phyloP scores from a whole-genome alignment of 2,329 filamentous ascomycete genomes.

The Bertia moriformis region DNA sequence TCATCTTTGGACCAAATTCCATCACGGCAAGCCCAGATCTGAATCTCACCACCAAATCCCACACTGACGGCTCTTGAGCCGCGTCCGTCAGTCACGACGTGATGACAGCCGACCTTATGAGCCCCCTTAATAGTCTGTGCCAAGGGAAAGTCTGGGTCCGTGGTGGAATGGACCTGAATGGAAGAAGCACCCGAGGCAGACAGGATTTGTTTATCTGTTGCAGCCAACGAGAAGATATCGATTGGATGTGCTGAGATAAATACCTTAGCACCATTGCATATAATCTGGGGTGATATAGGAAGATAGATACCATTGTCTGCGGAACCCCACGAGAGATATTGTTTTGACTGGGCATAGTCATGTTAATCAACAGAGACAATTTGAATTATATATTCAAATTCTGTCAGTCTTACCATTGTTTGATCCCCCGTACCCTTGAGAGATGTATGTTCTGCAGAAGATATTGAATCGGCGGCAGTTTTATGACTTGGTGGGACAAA shows the following conservation, averaged over 20 bases:
- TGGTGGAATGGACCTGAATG: constrained; percentile 67
- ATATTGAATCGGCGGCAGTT: too few species aligned
- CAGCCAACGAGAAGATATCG: constrained; percentile 72
- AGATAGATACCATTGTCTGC: constrained; percentile 65
- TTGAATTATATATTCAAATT: not conserved
- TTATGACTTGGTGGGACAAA: too few species aligned
- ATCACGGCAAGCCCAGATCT: constrained; percentile 58
- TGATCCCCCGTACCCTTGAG: not conserved
- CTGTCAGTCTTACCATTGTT: not conserved
- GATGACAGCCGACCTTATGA: constrained; percentile 83
- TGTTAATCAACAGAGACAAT: not conserved
- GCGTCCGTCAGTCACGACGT: constrained; percentile 57
- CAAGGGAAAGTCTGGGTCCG: constrained; percentile 57
- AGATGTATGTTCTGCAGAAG: not conserved
- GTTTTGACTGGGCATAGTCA: constrained; percentile 62
- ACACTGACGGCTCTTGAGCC: constrained; percentile 66
- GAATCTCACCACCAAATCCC: constrained; percentile 80
- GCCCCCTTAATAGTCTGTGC: constrained; percentile 65
- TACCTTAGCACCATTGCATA: constrained; percentile 28
- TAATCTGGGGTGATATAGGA: too few species aligned
- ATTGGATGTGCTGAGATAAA: constrained; percentile 56
- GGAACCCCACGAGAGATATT: constrained; percentile 88
- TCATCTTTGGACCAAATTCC: constrained; percentile 9
- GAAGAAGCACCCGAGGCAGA: constrained; percentile 75
- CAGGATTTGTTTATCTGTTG: constrained; percentile 59